Evolutionary conservation across 2,329 filamentous ascomycete species (phyloP).

Genomic region (Emmonsia crescens): DNA sequence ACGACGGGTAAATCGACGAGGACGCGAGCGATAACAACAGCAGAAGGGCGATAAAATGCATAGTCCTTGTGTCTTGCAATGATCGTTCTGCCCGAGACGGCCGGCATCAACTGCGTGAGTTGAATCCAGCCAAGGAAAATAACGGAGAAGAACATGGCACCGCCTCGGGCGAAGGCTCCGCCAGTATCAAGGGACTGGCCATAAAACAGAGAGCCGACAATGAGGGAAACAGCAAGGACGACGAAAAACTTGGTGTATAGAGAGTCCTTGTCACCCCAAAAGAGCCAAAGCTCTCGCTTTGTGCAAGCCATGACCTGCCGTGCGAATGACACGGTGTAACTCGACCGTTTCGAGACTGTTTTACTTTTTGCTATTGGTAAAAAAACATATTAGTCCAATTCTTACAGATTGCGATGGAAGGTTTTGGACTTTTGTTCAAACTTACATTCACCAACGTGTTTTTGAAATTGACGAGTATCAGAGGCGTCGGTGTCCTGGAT

Average conservation of each 20-base stretch:
- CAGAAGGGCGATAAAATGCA: conserved; percentile 59
- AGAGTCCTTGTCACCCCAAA: conserved; percentile 54
- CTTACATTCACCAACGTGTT: conserved; percentile 43
- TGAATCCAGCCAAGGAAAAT: conserved; percentile 61
- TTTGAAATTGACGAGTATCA: conserved; percentile 45
- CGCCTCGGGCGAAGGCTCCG: conserved; percentile 53
- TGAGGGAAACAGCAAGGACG: conserved; percentile 61
- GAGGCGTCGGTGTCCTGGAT: conserved; percentile 41
- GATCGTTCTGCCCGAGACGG: conserved; percentile 59
- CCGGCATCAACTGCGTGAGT: conserved; percentile 66
- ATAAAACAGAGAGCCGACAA: conserved; percentile 71
- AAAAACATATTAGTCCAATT: background rate
- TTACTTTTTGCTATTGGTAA: conserved; percentile 38
- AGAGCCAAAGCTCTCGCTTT: conserved; percentile 57
- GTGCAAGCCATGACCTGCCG: conserved; percentile 4
- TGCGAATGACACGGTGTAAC: conserved; percentile 6
- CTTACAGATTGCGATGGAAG: no score
- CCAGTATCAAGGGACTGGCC: conserved; percentile 49
- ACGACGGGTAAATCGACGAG: conserved; percentile 53
- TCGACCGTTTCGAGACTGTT: conserved; percentile 5
- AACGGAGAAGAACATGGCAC: conserved; percentile 56
- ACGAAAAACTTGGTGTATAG: conserved; percentile 45
- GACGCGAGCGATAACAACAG: conserved; percentile 51
- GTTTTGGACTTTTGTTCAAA: background rate
- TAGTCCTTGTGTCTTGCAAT: conserved; percentile 58